phyloP scores from a whole-genome alignment of 2,329 filamentous ascomycete genomes.

The Apiospora arundinis region DNA sequence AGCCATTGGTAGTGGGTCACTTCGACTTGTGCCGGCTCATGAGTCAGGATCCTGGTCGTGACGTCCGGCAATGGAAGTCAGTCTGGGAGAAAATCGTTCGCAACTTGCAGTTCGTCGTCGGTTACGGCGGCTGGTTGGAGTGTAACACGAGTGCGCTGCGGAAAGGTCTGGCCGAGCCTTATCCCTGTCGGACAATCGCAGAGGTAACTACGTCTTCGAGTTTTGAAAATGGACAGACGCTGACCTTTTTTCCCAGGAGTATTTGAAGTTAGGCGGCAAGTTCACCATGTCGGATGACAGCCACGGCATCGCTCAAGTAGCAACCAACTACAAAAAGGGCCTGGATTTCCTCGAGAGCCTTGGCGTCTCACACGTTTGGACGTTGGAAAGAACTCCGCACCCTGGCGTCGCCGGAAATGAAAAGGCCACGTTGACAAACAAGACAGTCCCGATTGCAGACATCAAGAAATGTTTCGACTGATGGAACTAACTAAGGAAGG shows the following conservation, averaged over 20 bases:
- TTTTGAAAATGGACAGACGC: not conserved
- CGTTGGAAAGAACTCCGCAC: constrained; percentile 48
- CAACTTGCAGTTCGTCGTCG: constrained; percentile 74
- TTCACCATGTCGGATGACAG: constrained; percentile 97
- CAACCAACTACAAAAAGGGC: constrained; percentile 78
- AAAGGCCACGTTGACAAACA: constrained; percentile 49
- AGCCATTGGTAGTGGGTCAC: constrained; percentile 85
- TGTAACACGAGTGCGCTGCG: constrained; percentile 86
- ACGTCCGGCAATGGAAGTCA: constrained; percentile 60
- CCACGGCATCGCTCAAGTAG: constrained; percentile 86
- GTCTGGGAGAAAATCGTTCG: constrained; percentile 79
- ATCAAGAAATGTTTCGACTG: constrained; percentile 3
- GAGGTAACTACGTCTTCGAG: constrained; percentile 61
- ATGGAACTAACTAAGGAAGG: not conserved
- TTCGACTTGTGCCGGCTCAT: constrained; percentile 90
- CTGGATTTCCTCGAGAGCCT: constrained; percentile 73
- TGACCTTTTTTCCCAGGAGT: constrained; percentile 59
- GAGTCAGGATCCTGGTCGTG: constrained; percentile 70
- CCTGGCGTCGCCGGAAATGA: constrained; percentile 35
- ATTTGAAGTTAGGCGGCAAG: constrained; percentile 73
- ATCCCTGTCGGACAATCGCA: constrained; percentile 81
- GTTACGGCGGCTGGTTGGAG: constrained; percentile 85
- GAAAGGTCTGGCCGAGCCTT: constrained; percentile 90
- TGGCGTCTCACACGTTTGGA: constrained; percentile 69
- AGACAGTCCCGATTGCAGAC: constrained; percentile 47